phyloP scores from a whole-genome alignment of 495 filamentous ascomycete species.

The Talaromyces ruber region DNA sequence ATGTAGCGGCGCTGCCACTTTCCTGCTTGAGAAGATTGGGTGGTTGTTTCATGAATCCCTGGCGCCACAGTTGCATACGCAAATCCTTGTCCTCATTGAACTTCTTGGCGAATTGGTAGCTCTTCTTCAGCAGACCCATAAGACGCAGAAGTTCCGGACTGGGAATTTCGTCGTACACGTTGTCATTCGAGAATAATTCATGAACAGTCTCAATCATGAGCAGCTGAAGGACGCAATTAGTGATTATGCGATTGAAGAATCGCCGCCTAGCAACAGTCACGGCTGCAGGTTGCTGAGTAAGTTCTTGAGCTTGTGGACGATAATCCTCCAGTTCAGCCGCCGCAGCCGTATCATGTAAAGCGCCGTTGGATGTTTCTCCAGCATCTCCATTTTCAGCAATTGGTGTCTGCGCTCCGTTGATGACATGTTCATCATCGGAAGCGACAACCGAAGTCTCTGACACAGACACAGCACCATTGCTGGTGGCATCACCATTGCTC shows the following conservation, averaged over 20 bases:
- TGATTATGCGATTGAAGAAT: conserved; percentile 99
- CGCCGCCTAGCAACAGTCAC: conserved; percentile 89
- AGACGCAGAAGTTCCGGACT: conserved; percentile 78
- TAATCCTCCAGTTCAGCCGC: conserved; percentile 75
- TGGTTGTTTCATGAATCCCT: conserved; percentile 99
- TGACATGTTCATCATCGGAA: conserved; percentile 23
- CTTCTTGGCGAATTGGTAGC: conserved; percentile 87
- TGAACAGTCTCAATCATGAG: conserved; percentile 99
- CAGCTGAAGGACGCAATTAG: conserved; percentile 93
- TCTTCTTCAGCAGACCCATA: conserved; percentile 90
- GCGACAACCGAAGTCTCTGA: conserved; percentile 13
- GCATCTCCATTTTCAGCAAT: conserved; percentile 27
- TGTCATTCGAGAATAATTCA: conserved; percentile 94
- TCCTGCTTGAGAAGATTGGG: conserved; percentile 99
- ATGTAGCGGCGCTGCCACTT: conserved; percentile 82
- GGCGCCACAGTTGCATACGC: conserved; percentile 86
- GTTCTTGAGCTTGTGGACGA: conserved; percentile 52
- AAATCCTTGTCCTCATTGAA: conserved; percentile 98
- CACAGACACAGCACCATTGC: conserved; percentile 15
- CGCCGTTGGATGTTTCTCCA: conserved; percentile 27
- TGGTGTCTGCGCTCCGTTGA: conserved; percentile 44
- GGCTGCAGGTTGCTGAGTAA: conserved; percentile 80
- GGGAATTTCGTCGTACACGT: conserved; percentile 89
- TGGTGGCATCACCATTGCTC: conserved; percentile 24
- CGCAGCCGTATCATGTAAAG: conserved; percentile 10